phyloP scores from a whole-genome alignment of 75 land plant genomes.

The Chamaecyparis obtusa region DNA sequence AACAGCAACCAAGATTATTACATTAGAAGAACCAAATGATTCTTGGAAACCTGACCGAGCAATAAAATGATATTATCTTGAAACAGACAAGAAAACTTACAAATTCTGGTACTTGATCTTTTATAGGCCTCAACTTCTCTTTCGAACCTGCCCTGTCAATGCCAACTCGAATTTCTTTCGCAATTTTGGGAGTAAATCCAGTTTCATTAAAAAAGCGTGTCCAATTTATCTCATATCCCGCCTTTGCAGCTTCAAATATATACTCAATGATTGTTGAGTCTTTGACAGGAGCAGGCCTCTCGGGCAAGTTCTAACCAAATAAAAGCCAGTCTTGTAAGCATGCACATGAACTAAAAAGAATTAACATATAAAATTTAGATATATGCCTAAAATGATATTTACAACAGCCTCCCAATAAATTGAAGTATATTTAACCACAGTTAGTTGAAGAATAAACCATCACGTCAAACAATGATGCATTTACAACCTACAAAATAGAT shows the following conservation, averaged over 20 bases:
- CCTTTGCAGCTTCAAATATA: conserved; percentile 52
- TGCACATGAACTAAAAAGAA: background rate
- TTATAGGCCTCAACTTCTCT: conserved; percentile 77
- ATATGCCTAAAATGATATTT: background rate
- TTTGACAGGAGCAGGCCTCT: conserved; percentile 71
- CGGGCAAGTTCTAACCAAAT: conserved; percentile 56
- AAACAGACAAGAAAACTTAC: conserved; percentile 30
- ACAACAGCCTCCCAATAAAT: background rate
- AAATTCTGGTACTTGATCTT: conserved; percentile 69
- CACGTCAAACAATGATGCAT: background rate
- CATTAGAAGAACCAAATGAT: background rate
- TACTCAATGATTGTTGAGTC: conserved; percentile 64
- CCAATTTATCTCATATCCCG: conserved; percentile 70
- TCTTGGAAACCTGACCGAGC: background rate
- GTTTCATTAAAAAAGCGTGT: conserved; percentile 51
- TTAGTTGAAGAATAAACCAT: background rate
- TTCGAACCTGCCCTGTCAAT: conserved; percentile 55
- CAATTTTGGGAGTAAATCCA: conserved; percentile 31
- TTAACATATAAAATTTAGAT: background rate
- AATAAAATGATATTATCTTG: background rate
- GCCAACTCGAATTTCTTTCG: conserved; percentile 37
- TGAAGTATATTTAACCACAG: background rate
- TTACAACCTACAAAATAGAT: background rate
- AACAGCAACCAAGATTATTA: background rate
- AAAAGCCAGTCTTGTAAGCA: background rate